Conservation (phyloP, 2,329 filamentous ascomycete species). For the Phialemoniopsis sp. region DNA sequence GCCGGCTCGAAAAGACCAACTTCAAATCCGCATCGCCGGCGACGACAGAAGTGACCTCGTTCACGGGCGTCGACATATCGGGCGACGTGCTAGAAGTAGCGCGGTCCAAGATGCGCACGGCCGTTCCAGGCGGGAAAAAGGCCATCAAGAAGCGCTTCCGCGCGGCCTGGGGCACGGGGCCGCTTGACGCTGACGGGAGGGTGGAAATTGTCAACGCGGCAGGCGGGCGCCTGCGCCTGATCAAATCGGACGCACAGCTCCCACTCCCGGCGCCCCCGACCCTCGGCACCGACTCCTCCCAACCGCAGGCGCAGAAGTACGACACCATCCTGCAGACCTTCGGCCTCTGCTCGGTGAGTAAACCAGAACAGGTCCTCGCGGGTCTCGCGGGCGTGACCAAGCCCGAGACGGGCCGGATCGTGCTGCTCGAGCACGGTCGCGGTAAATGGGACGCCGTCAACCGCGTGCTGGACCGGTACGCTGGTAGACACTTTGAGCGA, state of each 20-base stretch:
- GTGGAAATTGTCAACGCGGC: not conserved
- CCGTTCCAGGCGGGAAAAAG: constrained; percentile 31
- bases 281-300: not conserved
- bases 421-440: constrained; percentile 60
- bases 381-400: constrained; percentile 48
- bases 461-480: constrained; percentile 48
- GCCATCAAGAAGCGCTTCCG: constrained; percentile 31
- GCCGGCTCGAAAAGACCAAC: constrained; percentile 2
- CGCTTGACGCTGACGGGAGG: not conserved
- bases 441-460: constrained; percentile 53
- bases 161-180: constrained; percentile 1
- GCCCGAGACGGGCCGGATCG: constrained; percentile 53
- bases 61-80: constrained; percentile 60
- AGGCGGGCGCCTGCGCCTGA: constrained; percentile 14
- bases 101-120: constrained; percentile 42
- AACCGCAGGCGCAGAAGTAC: constrained; percentile 32
- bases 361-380: constrained; percentile 48
- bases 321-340: constrained; percentile 61
- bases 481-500: constrained; percentile 49
- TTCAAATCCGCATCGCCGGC: constrained; percentile 1
- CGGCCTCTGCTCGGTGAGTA: constrained; percentile 57
- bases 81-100: constrained; percentile 57
- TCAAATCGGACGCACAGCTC: constrained; percentile 22
- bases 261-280: constrained; percentile 11
- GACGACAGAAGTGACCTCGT: constrained; percentile 36